These are phyloP conservation scores for Aegilops bicornis DNA, from an alignment of 176 grass and related monocot genomes.

Conservation along the genomic window DNA sequence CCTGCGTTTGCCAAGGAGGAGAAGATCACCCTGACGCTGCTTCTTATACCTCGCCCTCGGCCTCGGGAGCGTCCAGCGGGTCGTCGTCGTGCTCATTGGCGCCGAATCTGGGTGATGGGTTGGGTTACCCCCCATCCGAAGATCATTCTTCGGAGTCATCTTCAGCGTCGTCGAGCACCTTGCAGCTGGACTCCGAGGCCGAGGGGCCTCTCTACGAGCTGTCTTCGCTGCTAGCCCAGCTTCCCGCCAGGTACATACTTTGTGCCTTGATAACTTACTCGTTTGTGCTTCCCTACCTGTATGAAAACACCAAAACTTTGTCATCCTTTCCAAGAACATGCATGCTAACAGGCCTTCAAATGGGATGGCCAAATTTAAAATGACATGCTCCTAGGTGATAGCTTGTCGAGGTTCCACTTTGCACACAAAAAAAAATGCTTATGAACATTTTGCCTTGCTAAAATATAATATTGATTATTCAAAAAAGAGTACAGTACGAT, in stretches of 20 bases:
- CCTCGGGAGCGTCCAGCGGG: neutral
- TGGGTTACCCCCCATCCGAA: neutral
- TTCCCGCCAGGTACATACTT: slow-evolving; percentile 45
- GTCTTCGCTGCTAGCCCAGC: slow-evolving; percentile 44
- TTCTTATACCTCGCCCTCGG: neutral
- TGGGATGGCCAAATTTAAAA: neutral
- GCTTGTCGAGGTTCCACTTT: neutral
- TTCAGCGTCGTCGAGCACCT: slow-evolving; percentile 21
- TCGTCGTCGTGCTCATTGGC: slow-evolving; percentile 24
- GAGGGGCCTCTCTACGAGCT: slow-evolving; percentile 40
- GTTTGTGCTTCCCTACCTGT: neutral
- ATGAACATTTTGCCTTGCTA: neutral
- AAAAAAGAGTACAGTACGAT: neutral
- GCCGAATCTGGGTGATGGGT: slow-evolving; percentile 29
- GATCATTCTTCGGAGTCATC: neutral
- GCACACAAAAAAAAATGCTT: no score
- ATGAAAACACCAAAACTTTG: neutral
- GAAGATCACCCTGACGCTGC: neutral
- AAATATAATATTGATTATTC: no score
- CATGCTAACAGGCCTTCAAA: neutral
- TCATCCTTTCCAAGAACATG: neutral
- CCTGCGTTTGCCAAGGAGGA: no score
- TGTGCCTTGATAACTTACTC: neutral
- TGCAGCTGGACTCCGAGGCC: slow-evolving; percentile 12
- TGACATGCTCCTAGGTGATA: neutral